Evolutionary conservation across 768 basidiomycete genomes (phyloP), one percentile per base, ranked within the genome.

Genomic region (Lactarius quietus): DNA sequence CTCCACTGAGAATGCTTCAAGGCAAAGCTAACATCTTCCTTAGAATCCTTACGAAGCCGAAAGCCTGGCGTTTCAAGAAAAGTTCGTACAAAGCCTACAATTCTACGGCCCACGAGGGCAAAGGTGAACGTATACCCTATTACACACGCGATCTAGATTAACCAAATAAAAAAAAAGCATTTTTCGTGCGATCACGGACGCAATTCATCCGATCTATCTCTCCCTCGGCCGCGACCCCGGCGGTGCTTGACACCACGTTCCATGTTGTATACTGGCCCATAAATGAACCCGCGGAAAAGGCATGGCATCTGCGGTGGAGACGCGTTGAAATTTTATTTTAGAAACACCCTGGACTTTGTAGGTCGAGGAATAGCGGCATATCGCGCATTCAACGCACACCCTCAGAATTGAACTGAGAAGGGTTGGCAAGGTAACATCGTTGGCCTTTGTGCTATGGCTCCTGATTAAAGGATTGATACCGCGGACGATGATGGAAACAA

Each of bases 151-250:
- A 62, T 62, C 65, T 66, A 66, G 65, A 66, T 66, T 54, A 39
- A 62, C 23, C 15, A 43, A 51, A 62, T 12, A 26, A 35, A 53
- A 56, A 56, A 45, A 31, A 38, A 56, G 55, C 26, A 35, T 54
- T 62, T 66, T 43, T 38, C 28, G 41, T 59, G 65, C 61, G 65
- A 66, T 66, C 65, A 66, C 65, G 65, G 65, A 66, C 61, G 56
- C 61, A 62, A 66, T 45, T 62, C 56, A 26, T 45, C 64, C 53
- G 64, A 65, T 65, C 53, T n/a, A 65, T 65, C 64, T 65, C 61
- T 23, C 48, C 59, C 55, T 65, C 60, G 59, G 60, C 55, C 64
- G 59, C 59, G 64, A 65, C 61, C 15, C 57, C 29, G 59, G 59
- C 43, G 60, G 59, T 54, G 43, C 59, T 36, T 51, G 23, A 61